Base-by-base conservation (phyloP, 208 protist genomes). In the Angomonas ambiguus region DNA sequence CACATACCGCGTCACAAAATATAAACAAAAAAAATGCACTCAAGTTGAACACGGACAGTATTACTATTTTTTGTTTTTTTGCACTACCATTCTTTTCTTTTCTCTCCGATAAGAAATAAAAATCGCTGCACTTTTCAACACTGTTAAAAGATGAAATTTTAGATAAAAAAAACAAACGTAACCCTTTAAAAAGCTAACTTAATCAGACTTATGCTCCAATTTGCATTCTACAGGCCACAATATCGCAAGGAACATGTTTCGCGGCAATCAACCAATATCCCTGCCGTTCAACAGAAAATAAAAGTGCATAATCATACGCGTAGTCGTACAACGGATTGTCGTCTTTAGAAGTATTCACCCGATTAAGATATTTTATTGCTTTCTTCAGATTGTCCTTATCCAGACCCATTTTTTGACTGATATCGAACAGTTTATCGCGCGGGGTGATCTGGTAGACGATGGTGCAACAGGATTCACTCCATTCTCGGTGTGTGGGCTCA, bases 401-500 rank as follows among this genome's bases (percentile, higher is more conserved):
- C 58, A 91, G 41, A 18, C 87, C 87, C 55, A 95, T 82, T 1
- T 55, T 51, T 13, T 62, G 64, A 0, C 87, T 91, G 33, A 95
- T 84, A 69, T 95, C 88, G 59, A 92, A 93, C 77, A 89, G 88
- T 84, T 93, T 93, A 55, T 95, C 90, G 0, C 85, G 75, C 13
- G 90, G 85, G 0, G 87, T 93, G 32, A 91, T 85, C 64, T 95
- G 90, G 57, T 95, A 95, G n/a, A 95, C 81, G 64, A 93, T 83
- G 28, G 83, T 82, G 72, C 87, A 92, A 72, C 77, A 89, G 10
- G 80, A 76, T 62, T 88, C 80, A 45, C 80, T 82, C 87, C 90
- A 95, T 66, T 77, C 80, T 4, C 87, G 84, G 25, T 59, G 53
- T 10, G 25, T 18, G 3, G 27, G 24, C 41, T 45, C 51, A 18